Conservation (phyloP, 1,284 basidiomycete genomes). For the Rugosomyces carneus region DNA sequence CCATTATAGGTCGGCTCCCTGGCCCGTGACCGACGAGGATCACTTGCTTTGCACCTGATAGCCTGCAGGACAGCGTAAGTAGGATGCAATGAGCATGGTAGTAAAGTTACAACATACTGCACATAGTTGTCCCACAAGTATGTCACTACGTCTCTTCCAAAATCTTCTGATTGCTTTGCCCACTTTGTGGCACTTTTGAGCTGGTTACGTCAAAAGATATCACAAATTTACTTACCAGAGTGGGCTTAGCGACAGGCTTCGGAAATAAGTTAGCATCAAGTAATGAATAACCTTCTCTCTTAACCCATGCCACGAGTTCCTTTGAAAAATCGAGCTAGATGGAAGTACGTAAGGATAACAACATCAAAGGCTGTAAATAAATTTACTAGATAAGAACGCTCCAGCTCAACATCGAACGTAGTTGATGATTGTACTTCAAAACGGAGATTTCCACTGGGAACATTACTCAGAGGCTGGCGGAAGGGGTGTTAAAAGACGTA, state of each 20-base stretch:
- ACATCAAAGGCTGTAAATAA: neutral
- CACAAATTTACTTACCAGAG: conserved; percentile 24
- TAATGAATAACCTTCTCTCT: conserved; percentile 58
- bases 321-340: conserved; percentile 81
- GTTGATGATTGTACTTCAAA: conserved; percentile 69
- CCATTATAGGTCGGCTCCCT: conserved; percentile 71
- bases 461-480: neutral
- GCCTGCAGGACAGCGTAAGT: conserved; percentile 32
- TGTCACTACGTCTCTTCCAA: conserved; percentile 55
- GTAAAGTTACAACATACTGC: conserved; percentile 45
- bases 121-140: conserved; percentile 97
- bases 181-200: conserved; percentile 21
- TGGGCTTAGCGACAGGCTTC: conserved; percentile 43
- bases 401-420: conserved; percentile 70
- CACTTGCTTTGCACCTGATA: conserved; percentile 66
- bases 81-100: neutral
- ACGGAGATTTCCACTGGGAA: conserved; percentile 73
- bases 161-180: conserved; percentile 34
- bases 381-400: conserved; percentile 76
- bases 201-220: neutral
- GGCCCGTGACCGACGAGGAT: conserved; percentile 85
- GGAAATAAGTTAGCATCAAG: conserved; percentile 87
- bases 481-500: conserved; percentile 33
- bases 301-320: conserved; percentile 74
- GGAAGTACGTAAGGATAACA: neutral